phyloP scores from a whole-genome alignment of 306 rosid genomes.

The Cicer cuneatum region DNA sequence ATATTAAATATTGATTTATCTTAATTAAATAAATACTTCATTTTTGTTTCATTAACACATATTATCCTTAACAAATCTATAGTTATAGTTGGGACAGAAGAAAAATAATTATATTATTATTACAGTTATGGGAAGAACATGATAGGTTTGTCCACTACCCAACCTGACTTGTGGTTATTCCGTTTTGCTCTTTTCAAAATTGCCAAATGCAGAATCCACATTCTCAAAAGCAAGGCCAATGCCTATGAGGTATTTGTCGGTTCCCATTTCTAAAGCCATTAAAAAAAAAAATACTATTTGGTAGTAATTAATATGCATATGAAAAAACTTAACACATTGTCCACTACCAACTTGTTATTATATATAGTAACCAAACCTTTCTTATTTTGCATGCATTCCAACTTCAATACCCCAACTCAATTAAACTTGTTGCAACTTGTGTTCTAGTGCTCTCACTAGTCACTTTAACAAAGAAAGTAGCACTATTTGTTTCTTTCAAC shows the following conservation, averaged over 20 bases:
- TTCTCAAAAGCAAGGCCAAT: conserved; percentile 49
- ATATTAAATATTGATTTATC: not conserved
- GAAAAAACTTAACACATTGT: conserved; percentile 54
- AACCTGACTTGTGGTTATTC: conserved; percentile 52
- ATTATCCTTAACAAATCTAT: conserved; percentile 25
- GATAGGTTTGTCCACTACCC: conserved; percentile 53
- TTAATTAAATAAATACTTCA: not conserved
- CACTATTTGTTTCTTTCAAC: conserved; percentile 38
- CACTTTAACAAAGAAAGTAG: conserved; percentile 28
- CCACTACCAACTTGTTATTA: conserved; percentile 56
- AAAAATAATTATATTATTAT: conserved; percentile 33
- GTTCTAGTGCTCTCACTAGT: conserved; percentile 40
- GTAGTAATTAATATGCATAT: conserved; percentile 33
- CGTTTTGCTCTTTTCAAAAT: conserved; percentile 54
- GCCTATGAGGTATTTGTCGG: conserved; percentile 62
- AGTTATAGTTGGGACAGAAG: conserved; percentile 37
- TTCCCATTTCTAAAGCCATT: conserved; percentile 63
- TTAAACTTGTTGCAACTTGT: conserved; percentile 45
- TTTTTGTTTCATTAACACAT: not conserved
- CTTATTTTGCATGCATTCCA: conserved; percentile 56
- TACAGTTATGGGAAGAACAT: conserved; percentile 75
- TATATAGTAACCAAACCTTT: conserved; percentile 51
- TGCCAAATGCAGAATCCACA: conserved; percentile 63
- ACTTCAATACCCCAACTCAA: conserved; percentile 41
- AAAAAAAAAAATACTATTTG: conserved; percentile 32